A percentile compares a stretch with the other conserved stretches of the same genome.
phyloP scores from a whole-genome alignment of 306 rosid genomes.

The Cucurbita moschata region DNA sequence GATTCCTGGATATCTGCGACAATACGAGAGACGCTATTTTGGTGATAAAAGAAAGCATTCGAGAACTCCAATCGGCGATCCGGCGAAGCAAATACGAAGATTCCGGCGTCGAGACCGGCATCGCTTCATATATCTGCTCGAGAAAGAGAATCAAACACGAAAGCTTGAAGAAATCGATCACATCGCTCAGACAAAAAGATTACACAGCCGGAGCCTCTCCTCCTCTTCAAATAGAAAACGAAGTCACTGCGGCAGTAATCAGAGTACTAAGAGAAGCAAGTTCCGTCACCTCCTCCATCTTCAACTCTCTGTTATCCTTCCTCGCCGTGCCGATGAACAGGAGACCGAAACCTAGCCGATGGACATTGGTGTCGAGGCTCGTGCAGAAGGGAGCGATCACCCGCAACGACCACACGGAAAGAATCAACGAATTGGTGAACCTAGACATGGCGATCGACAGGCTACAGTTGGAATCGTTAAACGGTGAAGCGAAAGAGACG shows the following conservation, averaged over 20 bases:
- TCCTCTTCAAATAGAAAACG: conserved; percentile 21
- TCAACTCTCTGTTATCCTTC: conserved; percentile 26
- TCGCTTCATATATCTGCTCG: conserved; percentile 18
- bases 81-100: conserved; percentile 42
- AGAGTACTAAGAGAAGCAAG: conserved; percentile 47
- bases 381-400: conserved; percentile 19
- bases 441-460: conserved; percentile 37
- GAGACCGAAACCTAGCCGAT: conserved; percentile 37
- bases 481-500: conserved; percentile 22
- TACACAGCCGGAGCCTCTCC: conserved; percentile 12
- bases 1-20: conserved; percentile 39
- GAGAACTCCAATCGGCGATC: conserved; percentile 45
- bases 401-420: neutral
- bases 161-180: conserved; percentile 18
- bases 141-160: conserved; percentile 36
- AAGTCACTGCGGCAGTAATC: conserved; percentile 31
- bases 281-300: conserved; percentile 25
- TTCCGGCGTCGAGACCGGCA: conserved; percentile 18
- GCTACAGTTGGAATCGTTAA: conserved; percentile 11
- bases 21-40: conserved; percentile 32
- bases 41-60: conserved; percentile 26
- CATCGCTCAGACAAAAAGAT: conserved; percentile 30
- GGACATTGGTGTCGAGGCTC: conserved; percentile 48
- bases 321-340: conserved; percentile 28
- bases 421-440: conserved; percentile 35